These are phyloP conservation scores for Populus trichocarpa DNA, from an alignment of 441 rosid species.

Conservation along the genomic window DNA sequence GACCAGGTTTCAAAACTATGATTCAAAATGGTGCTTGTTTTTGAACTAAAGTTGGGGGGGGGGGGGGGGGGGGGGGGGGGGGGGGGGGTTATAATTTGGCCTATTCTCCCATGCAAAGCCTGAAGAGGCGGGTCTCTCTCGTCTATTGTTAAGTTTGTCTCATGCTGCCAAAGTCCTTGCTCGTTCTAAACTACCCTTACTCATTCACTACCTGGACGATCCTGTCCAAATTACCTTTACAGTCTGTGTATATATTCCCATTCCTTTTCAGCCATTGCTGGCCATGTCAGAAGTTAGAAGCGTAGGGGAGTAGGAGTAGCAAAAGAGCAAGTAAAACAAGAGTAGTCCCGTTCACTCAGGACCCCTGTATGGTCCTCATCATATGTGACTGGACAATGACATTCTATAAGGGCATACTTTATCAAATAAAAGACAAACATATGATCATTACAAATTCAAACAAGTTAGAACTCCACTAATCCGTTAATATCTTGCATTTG, in stretches of 20 bases:
- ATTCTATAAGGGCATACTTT: neutral
- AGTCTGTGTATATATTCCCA: neutral
- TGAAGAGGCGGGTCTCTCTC: too few relatives aligned
- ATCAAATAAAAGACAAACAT: neutral
- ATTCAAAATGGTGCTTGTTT: too few relatives aligned
- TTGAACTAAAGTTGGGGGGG: too few relatives aligned
- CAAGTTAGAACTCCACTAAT: neutral
- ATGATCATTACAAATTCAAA: neutral
- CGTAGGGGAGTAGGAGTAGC: neutral
- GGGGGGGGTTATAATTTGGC: too few relatives aligned
- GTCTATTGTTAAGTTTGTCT: neutral
- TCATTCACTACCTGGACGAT: neutral
- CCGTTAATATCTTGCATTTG: neutral
- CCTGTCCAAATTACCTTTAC: neutral
- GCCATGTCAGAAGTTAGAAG: neutral
- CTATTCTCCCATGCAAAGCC: too few relatives aligned
- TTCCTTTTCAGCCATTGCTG: neutral
- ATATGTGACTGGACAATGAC: neutral
- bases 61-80: too few relatives aligned
- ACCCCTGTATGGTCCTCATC: neutral
- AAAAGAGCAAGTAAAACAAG: neutral
- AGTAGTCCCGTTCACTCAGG: neutral
- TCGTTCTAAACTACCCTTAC: constrained; percentile 3
- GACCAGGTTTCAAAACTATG: too few relatives aligned
- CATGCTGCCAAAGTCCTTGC: neutral